phyloP scores from a whole-genome alignment of 2,329 filamentous ascomycete genomes.

The Fusarium odoratissimum region DNA sequence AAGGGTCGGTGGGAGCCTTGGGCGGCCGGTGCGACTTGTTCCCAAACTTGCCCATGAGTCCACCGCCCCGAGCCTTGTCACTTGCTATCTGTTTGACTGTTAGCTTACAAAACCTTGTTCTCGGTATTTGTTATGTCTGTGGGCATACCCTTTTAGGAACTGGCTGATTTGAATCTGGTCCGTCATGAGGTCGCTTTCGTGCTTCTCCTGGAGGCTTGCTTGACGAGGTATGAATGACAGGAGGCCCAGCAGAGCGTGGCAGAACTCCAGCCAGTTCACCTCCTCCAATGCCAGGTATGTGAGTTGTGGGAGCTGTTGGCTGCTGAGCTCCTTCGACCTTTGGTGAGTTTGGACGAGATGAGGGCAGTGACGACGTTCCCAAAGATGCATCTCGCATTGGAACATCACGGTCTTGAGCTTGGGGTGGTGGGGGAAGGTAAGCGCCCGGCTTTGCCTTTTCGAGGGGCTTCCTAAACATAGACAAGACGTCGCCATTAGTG shows the following conservation, averaged over 20 bases:
- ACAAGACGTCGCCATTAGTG: slow-evolving; percentile 72
- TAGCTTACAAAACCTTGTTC: slow-evolving; percentile 25
- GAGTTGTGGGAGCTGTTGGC: slow-evolving; percentile 7
- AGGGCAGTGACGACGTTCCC: slow-evolving; percentile 7
- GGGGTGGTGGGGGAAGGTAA: slow-evolving; percentile 26
- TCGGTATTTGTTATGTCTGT: neutral
- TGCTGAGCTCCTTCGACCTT: slow-evolving; percentile 3
- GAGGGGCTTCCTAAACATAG: slow-evolving; percentile 60
- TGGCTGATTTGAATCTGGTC: slow-evolving; percentile 47
- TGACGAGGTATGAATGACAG: slow-evolving; percentile 55
- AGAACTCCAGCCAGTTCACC: slow-evolving; percentile 24
- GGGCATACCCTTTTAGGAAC: slow-evolving; percentile 57
- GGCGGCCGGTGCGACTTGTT: slow-evolving; percentile 45
- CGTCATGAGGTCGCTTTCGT: slow-evolving; percentile 60
- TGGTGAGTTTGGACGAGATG: slow-evolving; percentile 29
- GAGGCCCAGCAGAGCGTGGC: slow-evolving; percentile 48
- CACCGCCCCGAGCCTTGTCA: slow-evolving; percentile 47
- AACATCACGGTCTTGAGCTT: slow-evolving; percentile 28
- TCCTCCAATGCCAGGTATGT: slow-evolving; percentile 36
- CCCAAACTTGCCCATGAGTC: slow-evolving; percentile 53
- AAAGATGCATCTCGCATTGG: slow-evolving; percentile 37
- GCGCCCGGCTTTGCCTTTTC: slow-evolving; percentile 49
- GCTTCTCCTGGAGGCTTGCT: slow-evolving; percentile 36
- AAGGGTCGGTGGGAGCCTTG: slow-evolving; percentile 59
- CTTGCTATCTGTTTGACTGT: slow-evolving; percentile 47